phyloP scores from a whole-genome alignment of 2,329 filamentous ascomycete species.

The Hymenoscyphus scutula region DNA sequence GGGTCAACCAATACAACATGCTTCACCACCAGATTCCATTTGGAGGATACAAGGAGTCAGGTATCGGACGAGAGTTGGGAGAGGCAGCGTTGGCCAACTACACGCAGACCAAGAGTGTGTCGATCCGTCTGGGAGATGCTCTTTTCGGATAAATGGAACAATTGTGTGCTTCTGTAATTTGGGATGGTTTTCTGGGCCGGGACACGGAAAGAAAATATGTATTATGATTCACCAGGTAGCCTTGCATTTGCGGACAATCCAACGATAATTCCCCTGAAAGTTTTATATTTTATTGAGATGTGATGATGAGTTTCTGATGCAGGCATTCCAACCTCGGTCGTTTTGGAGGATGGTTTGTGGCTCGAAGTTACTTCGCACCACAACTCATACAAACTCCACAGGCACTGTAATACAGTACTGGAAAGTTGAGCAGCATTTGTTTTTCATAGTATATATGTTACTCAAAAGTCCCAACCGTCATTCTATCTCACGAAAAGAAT shows the following conservation, averaged over 20 bases:
- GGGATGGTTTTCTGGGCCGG: slow-evolving; percentile 12
- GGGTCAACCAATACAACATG: slow-evolving; percentile 57
- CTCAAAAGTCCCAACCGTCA: too few species aligned
- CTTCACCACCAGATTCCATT: slow-evolving; percentile 66
- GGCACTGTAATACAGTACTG: too few species aligned
- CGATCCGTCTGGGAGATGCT: slow-evolving; percentile 50
- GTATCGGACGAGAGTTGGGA: slow-evolving; percentile 74
- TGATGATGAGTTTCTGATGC: neutral
- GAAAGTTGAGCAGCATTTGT: too few species aligned
- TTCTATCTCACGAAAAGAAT: too few species aligned
- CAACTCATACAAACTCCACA: too few species aligned
- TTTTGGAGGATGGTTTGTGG: too few species aligned
- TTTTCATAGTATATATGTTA: too few species aligned
- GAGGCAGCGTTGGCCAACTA: slow-evolving; percentile 67
- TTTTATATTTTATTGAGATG: neutral
- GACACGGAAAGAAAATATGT: slow-evolving; percentile 21
- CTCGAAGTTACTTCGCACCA: too few species aligned
- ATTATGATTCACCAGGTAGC: slow-evolving; percentile 23
- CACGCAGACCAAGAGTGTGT: slow-evolving; percentile 66
- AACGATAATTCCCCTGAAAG: slow-evolving; percentile 5
- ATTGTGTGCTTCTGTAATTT: slow-evolving; percentile 3
- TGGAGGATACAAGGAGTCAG: slow-evolving; percentile 75
- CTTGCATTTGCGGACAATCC: slow-evolving; percentile 12
- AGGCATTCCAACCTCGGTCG: too few species aligned
- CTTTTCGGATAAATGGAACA: slow-evolving; percentile 37